Evolutionary conservation across 495 filamentous ascomycete genomes (phyloP), one percentile per base, ranked within the genome.

Genomic region (Podospora bellae-mahoneyi): DNA sequence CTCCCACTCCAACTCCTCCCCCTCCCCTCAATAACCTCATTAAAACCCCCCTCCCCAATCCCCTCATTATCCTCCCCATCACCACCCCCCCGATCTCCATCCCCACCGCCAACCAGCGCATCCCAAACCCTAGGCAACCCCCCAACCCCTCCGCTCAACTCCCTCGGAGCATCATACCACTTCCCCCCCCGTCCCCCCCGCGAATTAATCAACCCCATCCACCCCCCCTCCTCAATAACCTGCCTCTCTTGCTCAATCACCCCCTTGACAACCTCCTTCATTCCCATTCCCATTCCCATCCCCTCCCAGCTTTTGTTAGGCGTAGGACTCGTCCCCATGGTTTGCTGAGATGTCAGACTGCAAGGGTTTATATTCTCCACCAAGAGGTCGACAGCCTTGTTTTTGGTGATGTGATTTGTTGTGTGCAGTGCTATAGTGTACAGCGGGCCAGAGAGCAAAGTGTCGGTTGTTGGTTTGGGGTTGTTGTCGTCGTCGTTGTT

Each of bases 161-260:
- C 55, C 23, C 55, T 58, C n/a, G 55, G 55, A 4, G 55, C 55
- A 58, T 58, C 55, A 26, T 58, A 58, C n/a, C 39, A 48, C 39
- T 13, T 48, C 39, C 39, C 39, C 39, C 28, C 58, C 5, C 30
- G 39, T 6, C 39, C 39, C 10, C 39, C 39, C 39, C 9, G 0
- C 1, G 39, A 48, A 48, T 48, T 48, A 48, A 48, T 48, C 39
- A 48, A 13, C 39, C 39, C 39, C 15, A 16, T 16, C 39, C 39
- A 48, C 5, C 39, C 39, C 39, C 39, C 39, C 13, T 48, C 39
- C 13, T 48, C 39, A 16, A 48, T 48, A 13, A 48, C 39, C 39
- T 18, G 39, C 39, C 39, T 48, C 15, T 48, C 39, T 48, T 48
- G 39, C 0, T 48, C 39, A 13, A 48, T 16, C 2, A 48, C 39